Base-by-base conservation (phyloP, 495 filamentous ascomycete genomes). In the Penicillium herquei region DNA sequence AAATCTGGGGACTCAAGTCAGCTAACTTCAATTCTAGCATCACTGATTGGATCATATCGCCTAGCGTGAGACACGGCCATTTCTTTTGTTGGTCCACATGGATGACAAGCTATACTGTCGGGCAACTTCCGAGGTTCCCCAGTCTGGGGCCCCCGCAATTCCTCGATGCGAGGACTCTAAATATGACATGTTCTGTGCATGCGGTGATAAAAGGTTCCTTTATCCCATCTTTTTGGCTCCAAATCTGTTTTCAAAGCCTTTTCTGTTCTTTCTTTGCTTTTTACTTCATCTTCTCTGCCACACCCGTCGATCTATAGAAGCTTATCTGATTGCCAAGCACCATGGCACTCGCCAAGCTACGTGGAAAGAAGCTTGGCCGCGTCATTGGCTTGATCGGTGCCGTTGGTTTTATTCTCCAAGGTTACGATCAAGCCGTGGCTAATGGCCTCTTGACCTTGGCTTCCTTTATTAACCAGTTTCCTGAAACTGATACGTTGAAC, bases 401-500 rank as follows among this genome's bases (percentile, higher is more conserved):
- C 14, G 54, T 61, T 2, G 61, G 57, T 8, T 79, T 76, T 56
- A 63, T 75, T 41, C 54, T 79, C 12, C 77, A 78, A 52, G 77
- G 78, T 8, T 81, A 79, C 61, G 76, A 79, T 50, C 70, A 80
- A 40, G 70, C 76, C 14, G 73, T 71, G 30, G 58, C 73, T 31
- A 71, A 74, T 48, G 70, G 72, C 40, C 30, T 69, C 30, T 54
- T 66, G 2, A 63, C 62, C 9, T 52, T 71, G 21, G 54, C 55
- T 13, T 63, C 65, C 1, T 80, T 72, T 63, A 66, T 71, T 13
- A 59, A 60, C 39, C 67, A 72, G 6, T 81, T 82, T 41, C 79
- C 78, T n/a, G 41, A 70, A 46, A 78, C 79, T 56, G 75, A 82
- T 53, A 82, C 79, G 0, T 52, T 74, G 6, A 57, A 76, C 54